Percentiles rank a stretch among this genome's conserved stretches.
phyloP scores from a whole-genome alignment of 2,329 filamentous ascomycete species.

The Botryotinia narcissicola region DNA sequence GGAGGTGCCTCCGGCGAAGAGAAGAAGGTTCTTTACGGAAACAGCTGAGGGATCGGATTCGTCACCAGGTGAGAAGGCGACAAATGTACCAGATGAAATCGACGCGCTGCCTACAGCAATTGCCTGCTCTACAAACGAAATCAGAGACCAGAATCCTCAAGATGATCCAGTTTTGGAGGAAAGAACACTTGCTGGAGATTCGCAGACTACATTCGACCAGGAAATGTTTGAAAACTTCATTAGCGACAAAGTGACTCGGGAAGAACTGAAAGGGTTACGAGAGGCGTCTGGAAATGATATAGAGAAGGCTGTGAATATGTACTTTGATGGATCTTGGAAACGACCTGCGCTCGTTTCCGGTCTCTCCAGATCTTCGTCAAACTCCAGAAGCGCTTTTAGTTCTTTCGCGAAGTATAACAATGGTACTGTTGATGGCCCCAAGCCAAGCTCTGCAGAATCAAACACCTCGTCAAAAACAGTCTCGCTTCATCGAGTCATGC shows the following conservation, averaged over 20 bases:
- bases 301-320: slow-evolving; percentile 66
- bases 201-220: slow-evolving; percentile 49
- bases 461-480: slow-evolving; percentile 34
- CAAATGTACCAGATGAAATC: slow-evolving; percentile 28
- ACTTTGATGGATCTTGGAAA: slow-evolving; percentile 67
- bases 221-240: slow-evolving; percentile 59
- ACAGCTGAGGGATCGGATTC: slow-evolving; percentile 30
- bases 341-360: slow-evolving; percentile 16
- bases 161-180: not conserved
- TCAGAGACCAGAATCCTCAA: slow-evolving; percentile 7
- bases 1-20: slow-evolving; percentile 48
- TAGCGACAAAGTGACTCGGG: slow-evolving; percentile 52
- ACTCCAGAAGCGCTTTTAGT: slow-evolving; percentile 29
- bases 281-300: slow-evolving; percentile 56
- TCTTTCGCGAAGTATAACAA: slow-evolving; percentile 27
- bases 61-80: slow-evolving; percentile 27
- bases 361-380: slow-evolving; percentile 14
- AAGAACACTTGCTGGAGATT: slow-evolving; percentile 21
- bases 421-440: not conserved
- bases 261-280: slow-evolving; percentile 51
- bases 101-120: slow-evolving; percentile 32
- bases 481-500: slow-evolving; percentile 43
- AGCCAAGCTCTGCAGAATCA: not conserved
- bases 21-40: slow-evolving; percentile 47
- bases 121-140: not conserved